phyloP scores from a whole-genome alignment of 2,329 filamentous ascomycete species.

The Nemania sp. region DNA sequence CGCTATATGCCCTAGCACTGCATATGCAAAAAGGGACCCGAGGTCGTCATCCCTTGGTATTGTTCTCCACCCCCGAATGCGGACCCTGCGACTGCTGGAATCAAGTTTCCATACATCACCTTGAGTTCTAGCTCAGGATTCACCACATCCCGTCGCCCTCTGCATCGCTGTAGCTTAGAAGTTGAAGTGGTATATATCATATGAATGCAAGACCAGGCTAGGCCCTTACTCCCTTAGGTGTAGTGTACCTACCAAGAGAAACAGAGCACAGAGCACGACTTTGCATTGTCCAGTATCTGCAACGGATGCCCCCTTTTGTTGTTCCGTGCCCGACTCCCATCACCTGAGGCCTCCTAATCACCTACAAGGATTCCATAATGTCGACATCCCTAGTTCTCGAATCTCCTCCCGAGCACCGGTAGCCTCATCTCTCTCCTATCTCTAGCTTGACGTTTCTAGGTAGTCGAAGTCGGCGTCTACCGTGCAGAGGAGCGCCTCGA shows the following conservation, averaged over 20 bases:
- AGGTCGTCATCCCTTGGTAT: not conserved
- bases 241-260: too few species aligned
- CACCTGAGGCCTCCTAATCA: not conserved
- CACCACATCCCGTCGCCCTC: not conserved
- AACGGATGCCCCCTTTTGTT: too few species aligned
- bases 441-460: conserved; percentile 6
- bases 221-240: too few species aligned
- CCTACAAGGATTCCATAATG: conserved; percentile 10
- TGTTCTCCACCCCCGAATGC: conserved; percentile 11
- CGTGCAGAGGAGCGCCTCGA: conserved; percentile 8
- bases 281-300: too few species aligned
- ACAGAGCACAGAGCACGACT: too few species aligned
- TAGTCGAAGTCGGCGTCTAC: not conserved
- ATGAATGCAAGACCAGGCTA: too few species aligned
- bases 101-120: conserved; percentile 1
- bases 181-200: too few species aligned
- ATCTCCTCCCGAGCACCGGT: not conserved
- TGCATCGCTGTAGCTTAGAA: not conserved
- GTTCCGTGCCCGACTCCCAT: not conserved
- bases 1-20: not conserved
- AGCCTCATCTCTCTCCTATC: not conserved
- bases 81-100: conserved; percentile 12
- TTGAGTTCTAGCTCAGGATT: not conserved
- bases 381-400: not conserved
- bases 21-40: not conserved